These are phyloP conservation scores for Chondrostereum purpureum DNA, from an alignment of 1,284 basidiomycete genomes.

Conservation along the genomic window DNA sequence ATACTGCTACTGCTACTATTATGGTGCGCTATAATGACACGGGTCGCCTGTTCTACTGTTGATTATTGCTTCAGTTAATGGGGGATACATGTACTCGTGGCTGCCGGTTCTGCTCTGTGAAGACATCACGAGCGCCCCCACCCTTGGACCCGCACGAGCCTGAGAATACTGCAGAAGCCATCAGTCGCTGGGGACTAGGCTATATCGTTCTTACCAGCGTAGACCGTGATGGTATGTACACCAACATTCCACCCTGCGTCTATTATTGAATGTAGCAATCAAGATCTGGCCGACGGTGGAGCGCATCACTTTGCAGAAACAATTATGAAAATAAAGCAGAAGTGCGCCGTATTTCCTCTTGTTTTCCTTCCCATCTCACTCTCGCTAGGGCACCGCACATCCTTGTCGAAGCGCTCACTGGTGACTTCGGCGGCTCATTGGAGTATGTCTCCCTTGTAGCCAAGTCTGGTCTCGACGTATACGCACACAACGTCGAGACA, in stretches of 20 bases:
- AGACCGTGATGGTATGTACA: slow-evolving; percentile 81
- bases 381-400: slow-evolving; percentile 79
- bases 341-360: slow-evolving; percentile 39
- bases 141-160: slow-evolving; percentile 96
- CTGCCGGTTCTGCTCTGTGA: slow-evolving; percentile 96
- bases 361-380: slow-evolving; percentile 6
- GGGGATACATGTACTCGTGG: slow-evolving; percentile 99
- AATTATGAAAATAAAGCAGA: slow-evolving; percentile 92
- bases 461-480: slow-evolving; percentile 91
- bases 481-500: slow-evolving; percentile 98
- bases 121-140: slow-evolving; percentile 84
- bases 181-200: slow-evolving; percentile 95
- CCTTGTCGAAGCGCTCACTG: slow-evolving; percentile 94
- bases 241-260: neutral
- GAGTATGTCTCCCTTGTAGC: slow-evolving; percentile 81
- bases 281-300: slow-evolving; percentile 90
- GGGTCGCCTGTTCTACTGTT: neutral
- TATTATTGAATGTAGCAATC: slow-evolving; percentile 8
- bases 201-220: slow-evolving; percentile 98
- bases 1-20: slow-evolving; percentile 94
- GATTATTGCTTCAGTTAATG: slow-evolving; percentile 74
- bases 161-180: slow-evolving; percentile 97
- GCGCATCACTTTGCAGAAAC: slow-evolving; percentile 93
- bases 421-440: slow-evolving; percentile 84
- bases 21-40: slow-evolving; percentile 78